Evolutionary conservation across 108 stramenopile genomes (phyloP).

Genomic region (Nitzschia sp.): DNA sequence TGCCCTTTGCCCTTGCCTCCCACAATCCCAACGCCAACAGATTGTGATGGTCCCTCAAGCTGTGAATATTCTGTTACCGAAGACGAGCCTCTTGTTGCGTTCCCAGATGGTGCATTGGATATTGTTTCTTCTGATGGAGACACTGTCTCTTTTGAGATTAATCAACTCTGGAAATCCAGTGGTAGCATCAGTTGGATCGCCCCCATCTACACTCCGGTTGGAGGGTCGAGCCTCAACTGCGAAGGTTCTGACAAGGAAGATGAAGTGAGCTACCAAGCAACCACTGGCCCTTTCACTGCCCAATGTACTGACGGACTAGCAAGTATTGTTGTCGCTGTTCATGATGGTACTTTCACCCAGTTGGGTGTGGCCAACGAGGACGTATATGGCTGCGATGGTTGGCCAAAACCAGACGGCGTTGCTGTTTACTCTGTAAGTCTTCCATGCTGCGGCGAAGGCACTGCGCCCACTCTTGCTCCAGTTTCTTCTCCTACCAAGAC

Average conservation of each 20-base stretch:
- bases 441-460: not conserved
- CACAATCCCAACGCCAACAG: not conserved
- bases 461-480: not conserved
- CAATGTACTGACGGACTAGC: too few relatives aligned
- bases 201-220: not conserved
- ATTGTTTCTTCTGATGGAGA: too few relatives aligned
- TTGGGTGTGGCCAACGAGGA: too few relatives aligned
- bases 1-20: constrained; percentile 12
- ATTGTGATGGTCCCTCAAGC: not conserved
- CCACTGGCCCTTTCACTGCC: too few relatives aligned
- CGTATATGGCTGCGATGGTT: constrained; percentile 1
- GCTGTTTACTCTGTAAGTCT: not conserved
- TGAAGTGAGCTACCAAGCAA: too few relatives aligned
- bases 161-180: not conserved
- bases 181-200: not conserved
- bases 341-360: not conserved
- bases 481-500: not conserved
- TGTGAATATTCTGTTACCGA: not conserved
- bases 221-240: too few relatives aligned
- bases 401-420: not conserved
- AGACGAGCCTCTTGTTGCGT: not conserved
- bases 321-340: not conserved
- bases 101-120: not conserved
- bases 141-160: too few relatives aligned
- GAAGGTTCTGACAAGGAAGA: too few relatives aligned